Base-by-base conservation (phyloP, 225 moss, liverwort and hornwort species). In the Rhytidiadelphus loreus region DNA sequence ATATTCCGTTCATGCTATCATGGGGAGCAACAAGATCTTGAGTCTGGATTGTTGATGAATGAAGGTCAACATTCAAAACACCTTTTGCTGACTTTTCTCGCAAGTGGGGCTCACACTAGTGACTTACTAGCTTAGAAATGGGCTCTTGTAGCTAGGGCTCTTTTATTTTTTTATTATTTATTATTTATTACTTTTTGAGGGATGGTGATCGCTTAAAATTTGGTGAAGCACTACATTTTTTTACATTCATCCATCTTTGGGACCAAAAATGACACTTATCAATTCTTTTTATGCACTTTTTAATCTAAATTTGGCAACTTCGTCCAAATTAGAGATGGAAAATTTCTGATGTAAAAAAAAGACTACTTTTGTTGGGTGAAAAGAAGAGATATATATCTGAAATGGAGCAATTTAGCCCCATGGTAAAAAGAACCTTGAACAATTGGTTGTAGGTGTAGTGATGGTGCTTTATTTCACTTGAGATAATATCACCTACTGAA, bases 401-500 rank as follows among this genome's bases (percentile, higher is more conserved):
- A 70, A 70, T 70, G 25, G 14, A 8, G 2, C 14, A 39, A 24
- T 39, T 5, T 25, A 0, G 3, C n/a, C 25, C 24, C 0, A 12
- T 23, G 2, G 13, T 7, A 25, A 63, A 63, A 63, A 5, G 11
- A 23, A 5, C n/a, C n/a, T n/a, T n/a, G n/a, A n/a, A n/a, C n/a
- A 4, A 41, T 70, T 70, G 14, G 3, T 19, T 73, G 11, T 73
- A 11, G 16, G 11, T 46, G 73, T 1, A 4, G 0, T 0, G 0
- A 43, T 1, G 16, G 16, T 71, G 16, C 26, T 43, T 26, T 16
- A 26, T 43, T 28, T 26, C 6, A 71, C 3, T 5, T 16, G 16
- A 26, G 1, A 1, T 3, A 28, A 16, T 43, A 3, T 28, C 8
- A 25, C 5, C 25, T 25, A 8, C 5, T 14, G n/a, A n/a, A 1